Evolutionary conservation across 208 protist genomes (phyloP).

Genomic region (Crithidia expoeki): DNA sequence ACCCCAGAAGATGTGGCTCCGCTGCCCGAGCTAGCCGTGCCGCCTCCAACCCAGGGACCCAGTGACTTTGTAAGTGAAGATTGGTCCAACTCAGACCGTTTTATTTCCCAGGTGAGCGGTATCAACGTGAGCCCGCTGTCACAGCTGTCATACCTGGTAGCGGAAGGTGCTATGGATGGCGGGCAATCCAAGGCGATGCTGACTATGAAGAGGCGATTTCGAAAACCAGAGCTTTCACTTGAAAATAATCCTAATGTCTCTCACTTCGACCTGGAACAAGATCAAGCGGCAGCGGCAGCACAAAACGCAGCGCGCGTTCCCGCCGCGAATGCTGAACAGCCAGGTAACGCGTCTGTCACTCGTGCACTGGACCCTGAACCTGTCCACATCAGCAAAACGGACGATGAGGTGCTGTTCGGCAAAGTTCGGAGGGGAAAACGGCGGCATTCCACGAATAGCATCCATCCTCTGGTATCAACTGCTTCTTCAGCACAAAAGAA

Average conservation of each 20-base stretch:
- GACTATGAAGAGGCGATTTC: background rate
- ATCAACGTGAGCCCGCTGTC: slow-evolving; percentile 1
- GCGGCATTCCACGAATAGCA: background rate
- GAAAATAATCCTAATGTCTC: too few species aligned
- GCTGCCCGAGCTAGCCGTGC: too few species aligned
- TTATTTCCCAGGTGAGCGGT: background rate
- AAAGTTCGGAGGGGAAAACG: background rate
- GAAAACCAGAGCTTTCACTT: too few species aligned
- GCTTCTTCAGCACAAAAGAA: background rate
- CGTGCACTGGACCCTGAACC: background rate
- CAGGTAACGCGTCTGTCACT: too few species aligned
- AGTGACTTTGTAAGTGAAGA: slow-evolving; percentile 1
- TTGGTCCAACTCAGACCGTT: background rate
- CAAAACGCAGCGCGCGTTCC: too few species aligned
- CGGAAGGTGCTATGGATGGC: background rate
- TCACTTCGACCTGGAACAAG: too few species aligned
- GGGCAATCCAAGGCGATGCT: background rate
- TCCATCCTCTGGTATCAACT: background rate
- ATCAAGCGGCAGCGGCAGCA: too few species aligned
- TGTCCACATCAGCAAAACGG: background rate
- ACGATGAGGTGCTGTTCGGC: slow-evolving; percentile 12
- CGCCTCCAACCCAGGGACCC: background rate
- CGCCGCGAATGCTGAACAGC: too few species aligned
- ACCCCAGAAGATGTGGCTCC: too few species aligned
- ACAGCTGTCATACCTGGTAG: slow-evolving; percentile 14